Base-by-base conservation (phyloP, 2,329 filamentous ascomycete genomes). In the Colletotrichum sp. region DNA sequence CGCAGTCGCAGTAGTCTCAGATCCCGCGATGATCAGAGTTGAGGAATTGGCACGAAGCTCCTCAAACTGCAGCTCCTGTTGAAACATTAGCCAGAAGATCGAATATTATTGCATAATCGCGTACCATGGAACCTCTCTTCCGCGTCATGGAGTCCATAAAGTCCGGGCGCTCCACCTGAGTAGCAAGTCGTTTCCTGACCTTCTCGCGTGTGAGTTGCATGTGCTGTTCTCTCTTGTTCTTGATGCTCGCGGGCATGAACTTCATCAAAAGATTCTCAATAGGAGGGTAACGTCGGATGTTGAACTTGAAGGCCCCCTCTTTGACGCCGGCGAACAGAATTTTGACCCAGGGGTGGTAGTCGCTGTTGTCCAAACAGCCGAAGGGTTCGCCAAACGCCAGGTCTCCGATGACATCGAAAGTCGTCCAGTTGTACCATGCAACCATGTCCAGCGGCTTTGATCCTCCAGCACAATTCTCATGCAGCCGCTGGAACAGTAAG, bases 331-430 rank as follows among this genome's bases (percentile, higher is more conserved):
- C 26, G 14, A 67, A 71, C 7, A 74, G 32, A 3, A 71, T 28
- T 39, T 63, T 64, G 34, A 84, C 80, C 79, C 81, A 83, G 1
- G 80, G 79, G 61, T 83, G 81, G 21, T 80, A 80, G 14, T 71
- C 74, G 8, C 70, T 73, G 1, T 74, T 76, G 5, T 80, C 70
- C 4, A 84, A 77, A 36, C 81, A 81, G 13, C 78, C 78, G 55
- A 83, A 84, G 3, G 79, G 71, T 36, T 81, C 80, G 8, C 82
- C 83, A 65, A 83, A 82, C 3, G 78, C 75, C 7, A 83, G 76
- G 39, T 82, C 79, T 13, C 81, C 82, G 18, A 83, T 81, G 10
- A 83, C 75, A 39, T 84, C 82, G 55, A 83, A 83, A 0, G 82
- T 82, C 3, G 78, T 77, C 55, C 66, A 81, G 59, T 80, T 81